Evolutionary conservation across 208 protist genomes (phyloP), one percentile per base, ranked within the genome.

Genomic region (Wallacemonas collosoma): DNA sequence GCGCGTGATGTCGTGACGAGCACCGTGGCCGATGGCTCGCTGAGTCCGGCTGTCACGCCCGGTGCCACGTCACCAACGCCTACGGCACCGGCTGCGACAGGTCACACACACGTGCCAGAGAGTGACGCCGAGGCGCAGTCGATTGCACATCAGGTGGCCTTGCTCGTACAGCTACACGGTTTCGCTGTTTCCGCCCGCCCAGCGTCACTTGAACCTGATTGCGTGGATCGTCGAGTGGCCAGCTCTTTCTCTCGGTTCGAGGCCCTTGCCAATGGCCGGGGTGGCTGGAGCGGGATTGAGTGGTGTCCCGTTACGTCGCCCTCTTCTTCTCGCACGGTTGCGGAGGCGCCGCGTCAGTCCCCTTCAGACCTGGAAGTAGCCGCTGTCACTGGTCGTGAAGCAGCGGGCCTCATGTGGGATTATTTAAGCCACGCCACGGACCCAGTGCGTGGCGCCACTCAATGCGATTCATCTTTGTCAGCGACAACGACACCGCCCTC

Each of bases 81-180:
- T 7, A n/a, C 53, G 26, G 14, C 53, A 57, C 14, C 53, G 15
- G 15, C 17, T n/a, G 53, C 53, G 26, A 8, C 53, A 38, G 48
- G 12, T 1, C 41, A 12, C 1, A 73, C 17, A 2, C 54, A 36
- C 58, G 14, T 17, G 3, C 6, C 65, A 2, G 74, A 75, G 6
- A 17, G 9, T 4, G 64, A 14, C 43, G 48, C 48, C 12, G 44
- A 54, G 0, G 65, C 41, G 53, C 58, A 74, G 8, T 48, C 63
- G 4, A 35, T 79, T 1, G 45, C 73, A 51, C 43, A 66, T 44
- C 70, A 78, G 60, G 75, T 79, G 70, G 53, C 64, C 2, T 35
- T 85, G 58, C 57, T 85, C 26, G 71, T 85, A 67, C 45, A 56
- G 26, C 73, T 80, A 44, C 71, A 81, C 60, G 80, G 80, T 3